Base-by-base conservation (phyloP, 73 alveolate genomes). In the Paramecium caudatum region DNA sequence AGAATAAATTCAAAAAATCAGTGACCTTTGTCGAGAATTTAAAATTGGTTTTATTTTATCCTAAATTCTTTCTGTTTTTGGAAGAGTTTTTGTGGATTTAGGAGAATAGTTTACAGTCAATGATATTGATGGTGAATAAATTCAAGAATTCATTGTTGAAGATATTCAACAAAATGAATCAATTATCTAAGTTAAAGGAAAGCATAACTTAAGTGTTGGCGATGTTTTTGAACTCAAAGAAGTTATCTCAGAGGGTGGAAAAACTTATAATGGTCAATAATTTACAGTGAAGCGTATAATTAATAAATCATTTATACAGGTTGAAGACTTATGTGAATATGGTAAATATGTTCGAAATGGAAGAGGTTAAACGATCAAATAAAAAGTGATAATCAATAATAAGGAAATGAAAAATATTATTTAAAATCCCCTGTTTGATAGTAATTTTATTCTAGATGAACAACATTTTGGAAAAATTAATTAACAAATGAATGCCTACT, bases 121-220 rank as follows among this genome's bases (percentile, higher is more conserved):
- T 16, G 99, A 97, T 91, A 91, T 84, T 46, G 96, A 95, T 90
- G 99, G 99, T 55, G 99, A 97, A 91, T 91, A 93, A 49, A 93
- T 88, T 25, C 87, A 95, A 86, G 99, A 96, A 15, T 90, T 86
- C 37, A 47, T 90, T 92, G 91, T 93, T 27, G 91, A 94, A 37
- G 15, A 43, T 30, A 95, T 93, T 23, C 37, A 88, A 39, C 30
- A 55, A 55, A 80, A 74, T 46, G 85, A 91, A 34, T 92, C 69
- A 4, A 39, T 74, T 30, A 30, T 65, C 7, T 30, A 36, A 12
- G 55, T 74, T 9, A 74, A 37, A 74, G 43, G 65, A 5, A 74
- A 74, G n/a, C 88, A 74, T 43, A 30, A 74, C 21, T 21, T 74
- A 10, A 23, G 47, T 41, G 16, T 34, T 36, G 55, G 55, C 15